Conservation (phyloP, 2,329 filamentous ascomycete species). For the Albophoma yamanashiensis region DNA sequence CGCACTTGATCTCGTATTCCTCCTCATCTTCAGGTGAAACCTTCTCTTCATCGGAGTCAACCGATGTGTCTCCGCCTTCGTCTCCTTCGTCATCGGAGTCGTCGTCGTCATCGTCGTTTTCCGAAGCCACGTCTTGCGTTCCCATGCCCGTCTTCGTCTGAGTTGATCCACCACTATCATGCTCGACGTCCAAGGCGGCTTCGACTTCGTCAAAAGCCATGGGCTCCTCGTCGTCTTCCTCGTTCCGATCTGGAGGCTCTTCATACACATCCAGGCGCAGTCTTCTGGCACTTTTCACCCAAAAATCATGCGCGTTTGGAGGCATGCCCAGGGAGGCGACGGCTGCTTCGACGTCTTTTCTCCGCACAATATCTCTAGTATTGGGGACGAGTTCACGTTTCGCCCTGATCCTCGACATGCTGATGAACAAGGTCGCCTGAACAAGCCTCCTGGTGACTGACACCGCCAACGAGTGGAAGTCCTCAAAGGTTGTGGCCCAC, state of each 20-base stretch:
- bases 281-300: conserved; percentile 37
- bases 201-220: conserved; percentile 36
- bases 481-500: conserved; percentile 62
- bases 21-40: conserved; percentile 15
- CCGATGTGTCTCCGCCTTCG: conserved; percentile 6
- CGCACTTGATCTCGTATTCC: conserved; percentile 18
- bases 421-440: conserved; percentile 57
- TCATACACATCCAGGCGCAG: conserved; percentile 37
- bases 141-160: neutral
- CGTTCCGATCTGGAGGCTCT: conserved; percentile 15
- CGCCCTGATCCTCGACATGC: conserved; percentile 56
- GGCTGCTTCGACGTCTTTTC: conserved; percentile 38
- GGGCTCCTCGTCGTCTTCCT: conserved; percentile 14
- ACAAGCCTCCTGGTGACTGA: conserved; percentile 62
- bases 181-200: conserved; percentile 15
- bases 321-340: conserved; percentile 33
- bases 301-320: conserved; percentile 27
- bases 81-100: conserved; percentile 2
- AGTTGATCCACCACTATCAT: conserved; percentile 3
- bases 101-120: conserved; percentile 6
- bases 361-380: conserved; percentile 22
- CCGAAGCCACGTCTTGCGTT: conserved; percentile 1
- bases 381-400: conserved; percentile 21
- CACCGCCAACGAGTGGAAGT: conserved; percentile 59
- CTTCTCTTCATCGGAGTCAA: conserved; percentile 6